A percentile compares a stretch with the other conserved stretches of the same genome.
Conservation (phyloP, 805 yeast genomes). For the Lipomyces spencermartinsiae region DNA sequence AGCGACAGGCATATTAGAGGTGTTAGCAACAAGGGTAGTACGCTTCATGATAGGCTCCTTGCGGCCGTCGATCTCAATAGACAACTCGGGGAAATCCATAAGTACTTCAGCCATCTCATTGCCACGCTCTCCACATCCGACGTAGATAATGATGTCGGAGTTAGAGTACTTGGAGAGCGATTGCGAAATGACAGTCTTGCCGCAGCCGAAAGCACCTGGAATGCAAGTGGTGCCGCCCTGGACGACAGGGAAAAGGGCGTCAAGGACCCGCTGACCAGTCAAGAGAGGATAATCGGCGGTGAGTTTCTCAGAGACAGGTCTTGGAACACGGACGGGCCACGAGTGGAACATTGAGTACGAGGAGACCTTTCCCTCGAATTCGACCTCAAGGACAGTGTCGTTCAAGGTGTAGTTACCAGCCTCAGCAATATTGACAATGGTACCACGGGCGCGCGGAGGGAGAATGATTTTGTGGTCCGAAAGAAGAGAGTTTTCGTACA, state of each 20-base stretch:
- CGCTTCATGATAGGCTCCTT: slow-evolving; percentile 99
- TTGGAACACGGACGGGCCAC: slow-evolving; percentile 99
- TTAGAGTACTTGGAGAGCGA: slow-evolving; percentile 96
- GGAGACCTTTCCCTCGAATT: slow-evolving; percentile 84
- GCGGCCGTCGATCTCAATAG: slow-evolving; percentile 86
- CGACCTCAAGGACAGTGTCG: slow-evolving; percentile 89
- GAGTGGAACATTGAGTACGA: slow-evolving; percentile 94
- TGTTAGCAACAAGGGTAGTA: slow-evolving; percentile 97
- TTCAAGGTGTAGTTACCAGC: slow-evolving; percentile 91
- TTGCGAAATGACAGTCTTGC: slow-evolving; percentile 98
- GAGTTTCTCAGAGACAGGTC: slow-evolving; percentile 95
- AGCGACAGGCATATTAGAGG: slow-evolving; percentile 99
- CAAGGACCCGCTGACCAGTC: slow-evolving; percentile 99
- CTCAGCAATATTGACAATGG: slow-evolving; percentile 85
- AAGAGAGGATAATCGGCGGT: slow-evolving; percentile 93
- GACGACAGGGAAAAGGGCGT: slow-evolving; percentile 97
- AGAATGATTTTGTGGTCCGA: slow-evolving; percentile 91
- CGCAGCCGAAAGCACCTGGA: slow-evolving; percentile 99
- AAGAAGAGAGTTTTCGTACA: slow-evolving; percentile 90
- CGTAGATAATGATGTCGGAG: slow-evolving; percentile 95
- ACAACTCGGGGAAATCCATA: slow-evolving; percentile 99
- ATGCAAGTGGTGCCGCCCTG: slow-evolving; percentile 99
- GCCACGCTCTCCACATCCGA: slow-evolving; percentile 97
- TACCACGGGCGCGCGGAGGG: slow-evolving; percentile 99
- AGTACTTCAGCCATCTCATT: slow-evolving; percentile 99